Evolutionary conservation across 2,329 filamentous ascomycete species (phyloP).

Genomic region (Rhexocercosporidium sp.): DNA sequence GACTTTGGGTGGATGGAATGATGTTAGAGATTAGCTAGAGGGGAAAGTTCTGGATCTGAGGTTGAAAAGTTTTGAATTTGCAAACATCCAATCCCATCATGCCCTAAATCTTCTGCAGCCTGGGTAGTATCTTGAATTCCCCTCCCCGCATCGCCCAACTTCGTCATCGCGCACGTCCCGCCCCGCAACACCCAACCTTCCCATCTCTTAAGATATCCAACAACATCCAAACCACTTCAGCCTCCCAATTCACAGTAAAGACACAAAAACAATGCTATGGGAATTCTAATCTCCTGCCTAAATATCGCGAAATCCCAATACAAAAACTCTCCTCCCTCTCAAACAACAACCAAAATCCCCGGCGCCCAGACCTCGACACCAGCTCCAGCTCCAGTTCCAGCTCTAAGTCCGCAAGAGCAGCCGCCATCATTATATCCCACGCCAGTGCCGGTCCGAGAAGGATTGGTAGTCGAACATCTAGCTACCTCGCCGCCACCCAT

Average conservation of each 20-base stretch:
- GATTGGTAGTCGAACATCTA: slow-evolving; percentile 29
- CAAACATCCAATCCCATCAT: not conserved
- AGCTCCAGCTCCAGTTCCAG: not conserved
- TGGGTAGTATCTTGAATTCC: not conserved
- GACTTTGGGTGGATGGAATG: too few relatives aligned
- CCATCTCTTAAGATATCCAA: not conserved
- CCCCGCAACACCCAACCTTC: not conserved
- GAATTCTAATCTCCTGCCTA: slow-evolving; percentile 11
- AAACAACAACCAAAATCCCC: not conserved
- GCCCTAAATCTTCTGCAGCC: too few relatives aligned
- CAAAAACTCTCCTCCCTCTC: not conserved
- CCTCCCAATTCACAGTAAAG: not conserved
- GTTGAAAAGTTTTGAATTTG: not conserved
- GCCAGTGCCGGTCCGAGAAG: slow-evolving; percentile 21
- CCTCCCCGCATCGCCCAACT: not conserved
- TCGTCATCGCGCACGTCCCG: slow-evolving; percentile 19
- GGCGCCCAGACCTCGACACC: not conserved
- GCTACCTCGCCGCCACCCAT: slow-evolving; percentile 24
- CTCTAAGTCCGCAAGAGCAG: slow-evolving; percentile 9
- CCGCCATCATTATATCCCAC: slow-evolving; percentile 25
- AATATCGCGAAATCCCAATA: not conserved
- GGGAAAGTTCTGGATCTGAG: too few relatives aligned
- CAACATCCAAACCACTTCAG: not conserved
- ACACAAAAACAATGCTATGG: slow-evolving; percentile 3
- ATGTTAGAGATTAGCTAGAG: too few relatives aligned